Evolutionary conservation across 139 green algal species (phyloP), one percentile per base, ranked within the genome.

Genomic region (Spirogloea muscicola): DNA sequence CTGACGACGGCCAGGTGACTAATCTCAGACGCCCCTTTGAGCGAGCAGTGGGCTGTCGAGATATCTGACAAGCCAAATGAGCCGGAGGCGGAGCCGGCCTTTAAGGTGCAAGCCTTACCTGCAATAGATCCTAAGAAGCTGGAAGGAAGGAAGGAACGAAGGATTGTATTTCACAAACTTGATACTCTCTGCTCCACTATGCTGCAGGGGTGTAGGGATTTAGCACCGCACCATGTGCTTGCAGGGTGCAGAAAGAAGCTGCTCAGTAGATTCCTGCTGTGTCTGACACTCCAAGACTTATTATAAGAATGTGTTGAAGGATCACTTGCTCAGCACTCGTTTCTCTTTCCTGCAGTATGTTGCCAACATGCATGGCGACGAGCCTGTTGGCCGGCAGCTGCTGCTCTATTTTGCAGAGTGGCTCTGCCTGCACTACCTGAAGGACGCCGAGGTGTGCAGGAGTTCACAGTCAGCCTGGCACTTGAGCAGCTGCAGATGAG

Each of bases 301-400:
- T 34, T 7, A 27, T 60, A 1, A 60, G 10, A n/a, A 16, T 16
- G 16, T 16, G 13, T 52, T 52, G 10, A n/a, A 52, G 13, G 13
- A 16, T 52, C 52, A 34, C 52, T n/a, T 13, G 10, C 33, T 7
- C 33, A 46, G 7, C 58, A n/a, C 31, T 9, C 58, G 33, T 44
- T 48, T 44, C 31, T 31, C 63, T n/a, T 64, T 18, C 34, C 7
- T 6, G 61, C 65, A 80, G 72, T 78, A 61, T 49, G 49, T 77
- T 29, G 74, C n/a, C 21, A 72, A 72, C 4, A 89, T 96, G 82
- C 92, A 97, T 72, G 92, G 92, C 27, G 84, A 97, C 49, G 92
- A 97, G 80, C 90, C 91, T 25, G 84, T 79, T 3, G 92, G 91
- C 43, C 86, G 90, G 62, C 76, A 88, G 74, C 62, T 96, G 37